Evolutionary conservation across 2,329 filamentous ascomycete species (phyloP).

Genomic region (Exserohilum turcica): DNA sequence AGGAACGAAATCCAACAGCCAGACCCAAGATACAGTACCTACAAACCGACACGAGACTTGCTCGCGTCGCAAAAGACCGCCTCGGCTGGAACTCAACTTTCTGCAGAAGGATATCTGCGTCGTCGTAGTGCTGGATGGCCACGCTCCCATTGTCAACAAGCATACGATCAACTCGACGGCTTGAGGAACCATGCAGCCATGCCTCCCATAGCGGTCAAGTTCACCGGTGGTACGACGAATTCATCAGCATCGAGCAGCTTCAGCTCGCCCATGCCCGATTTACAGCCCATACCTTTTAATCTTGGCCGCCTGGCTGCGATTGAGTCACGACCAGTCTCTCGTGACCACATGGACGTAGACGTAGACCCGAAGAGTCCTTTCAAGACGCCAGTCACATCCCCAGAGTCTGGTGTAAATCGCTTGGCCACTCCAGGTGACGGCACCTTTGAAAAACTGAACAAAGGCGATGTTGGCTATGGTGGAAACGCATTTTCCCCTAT

Average conservation of each 20-base stretch:
- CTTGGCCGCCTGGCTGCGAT: conserved; percentile 41
- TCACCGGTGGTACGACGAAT: conserved; percentile 35
- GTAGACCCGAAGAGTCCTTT: conserved; percentile 35
- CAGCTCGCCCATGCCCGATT: conserved; percentile 34
- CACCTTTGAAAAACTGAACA: conserved; percentile 70
- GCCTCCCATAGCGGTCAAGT: conserved; percentile 41
- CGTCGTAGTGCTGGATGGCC: conserved; percentile 43
- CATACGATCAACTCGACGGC: conserved; percentile 35
- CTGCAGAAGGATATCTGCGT: conserved; percentile 33
- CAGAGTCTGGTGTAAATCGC: conserved; percentile 21
- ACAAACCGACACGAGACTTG: conserved; percentile 67
- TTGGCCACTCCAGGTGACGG: conserved; percentile 8
- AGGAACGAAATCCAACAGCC: conserved; percentile 88
- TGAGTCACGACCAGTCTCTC: conserved; percentile 39
- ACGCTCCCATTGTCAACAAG: conserved; percentile 35
- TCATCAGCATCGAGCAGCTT: conserved; percentile 28
- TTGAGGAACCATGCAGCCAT: conserved; percentile 30
- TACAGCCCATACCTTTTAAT: conserved; percentile 61
- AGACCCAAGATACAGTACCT: conserved; percentile 83
- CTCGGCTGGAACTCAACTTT: conserved; percentile 26
- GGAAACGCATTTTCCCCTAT: conserved; percentile 42
- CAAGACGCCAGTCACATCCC: conserved; percentile 28
- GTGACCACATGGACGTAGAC: conserved; percentile 43
- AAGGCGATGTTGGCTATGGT: conserved; percentile 61
- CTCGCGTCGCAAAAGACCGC: conserved; percentile 29